Percentiles rank a stretch among this genome's conserved stretches.
phyloP scores from a whole-genome alignment of 129 eudicot species.

The Chrysanthemum makinoi region DNA sequence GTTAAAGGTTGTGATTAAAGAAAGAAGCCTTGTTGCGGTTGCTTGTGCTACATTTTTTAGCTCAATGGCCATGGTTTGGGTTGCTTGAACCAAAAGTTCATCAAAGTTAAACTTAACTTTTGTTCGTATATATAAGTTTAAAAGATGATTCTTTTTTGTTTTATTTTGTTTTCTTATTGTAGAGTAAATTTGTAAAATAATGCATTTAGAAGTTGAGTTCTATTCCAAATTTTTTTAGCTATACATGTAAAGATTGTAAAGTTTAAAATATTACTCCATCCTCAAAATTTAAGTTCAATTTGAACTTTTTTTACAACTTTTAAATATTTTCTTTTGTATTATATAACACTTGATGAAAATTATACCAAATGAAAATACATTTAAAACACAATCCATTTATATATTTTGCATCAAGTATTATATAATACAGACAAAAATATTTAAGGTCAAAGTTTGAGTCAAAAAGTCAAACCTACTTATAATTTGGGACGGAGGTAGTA shows the following conservation, averaged over 20 bases:
- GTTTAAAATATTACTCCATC: not conserved
- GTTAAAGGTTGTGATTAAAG: slow-evolving; percentile 52
- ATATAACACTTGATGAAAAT: too few relatives aligned
- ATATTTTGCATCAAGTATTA: too few relatives aligned
- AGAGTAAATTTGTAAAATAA: slow-evolving; percentile 2
- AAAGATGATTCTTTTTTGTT: not conserved
- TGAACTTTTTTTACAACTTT: too few relatives aligned
- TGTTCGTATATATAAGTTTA: slow-evolving; percentile 3
- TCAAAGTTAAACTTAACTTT: not conserved
- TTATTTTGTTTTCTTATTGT: not conserved
- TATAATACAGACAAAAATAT: too few relatives aligned
- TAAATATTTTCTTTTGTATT: too few relatives aligned
- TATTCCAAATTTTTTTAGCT: not conserved
- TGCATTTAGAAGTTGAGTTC: slow-evolving; percentile 5
- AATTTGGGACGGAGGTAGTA: too few relatives aligned
- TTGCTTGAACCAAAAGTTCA: slow-evolving; percentile 30
- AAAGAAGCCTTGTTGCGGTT: slow-evolving; percentile 48
- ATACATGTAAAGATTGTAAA: slow-evolving; percentile 4
- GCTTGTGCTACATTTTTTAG: slow-evolving; percentile 63
- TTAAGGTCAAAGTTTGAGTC: too few relatives aligned
- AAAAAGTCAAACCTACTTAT: too few relatives aligned
- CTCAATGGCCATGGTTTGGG: slow-evolving; percentile 53
- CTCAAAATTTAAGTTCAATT: too few relatives aligned
- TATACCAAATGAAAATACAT: too few relatives aligned
- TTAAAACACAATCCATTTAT: too few relatives aligned